Evolutionary conservation across 345 rosid species (phyloP), one percentile per base, ranked within the genome.

Genomic region (Cardamine chenopodiifolia): DNA sequence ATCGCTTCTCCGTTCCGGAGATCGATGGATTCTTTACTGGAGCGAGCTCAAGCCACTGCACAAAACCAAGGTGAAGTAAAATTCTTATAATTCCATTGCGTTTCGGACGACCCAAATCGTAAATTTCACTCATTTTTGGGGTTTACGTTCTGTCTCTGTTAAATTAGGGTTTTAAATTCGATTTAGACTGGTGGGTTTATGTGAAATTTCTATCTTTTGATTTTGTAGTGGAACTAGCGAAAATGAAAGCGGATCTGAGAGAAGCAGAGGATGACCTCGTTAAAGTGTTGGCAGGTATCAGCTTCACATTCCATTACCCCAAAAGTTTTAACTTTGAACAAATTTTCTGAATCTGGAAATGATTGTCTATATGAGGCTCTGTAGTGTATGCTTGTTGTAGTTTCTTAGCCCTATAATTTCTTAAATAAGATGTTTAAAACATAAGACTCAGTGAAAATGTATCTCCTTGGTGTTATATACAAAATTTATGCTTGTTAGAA

Each of bases 231-330:
- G 80, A 80, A 71, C 49, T 89, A 19, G 78, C 65, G 54, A 85
- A 84, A 75, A 1, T 87, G 80, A 90, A 90, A 83, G 66, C 83
- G 54, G 49, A 82, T 34, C 82, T 90, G 79, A 82, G 88, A 82
- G 93, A 88, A 70, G 94, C 89, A n/a, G 98, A 95, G 72, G 88
- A 81, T 72, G 90, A 86, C 29, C 84, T 89, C 55, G 99, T 92
- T 60, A 86, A 83, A 82, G 89, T 86, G 29, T 74, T 95, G 58
- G 84, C 91, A 82, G 97, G 98, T 90, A 63, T 32, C 28, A 54
- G 9, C 40, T 32, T 76, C 70, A 32, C 42, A 22, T 62, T 48
- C 22, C 47, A 28, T 66, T 1, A 1, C 52, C 50, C 66, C 54
- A 14, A 62, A 48, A 70, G 71, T 32, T 42, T 76, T 17, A 8